A percentile compares a stretch with the other conserved stretches of the same genome.
phyloP scores from a whole-genome alignment of 108 stramenopile genomes.

The Nitzschia sp. region DNA sequence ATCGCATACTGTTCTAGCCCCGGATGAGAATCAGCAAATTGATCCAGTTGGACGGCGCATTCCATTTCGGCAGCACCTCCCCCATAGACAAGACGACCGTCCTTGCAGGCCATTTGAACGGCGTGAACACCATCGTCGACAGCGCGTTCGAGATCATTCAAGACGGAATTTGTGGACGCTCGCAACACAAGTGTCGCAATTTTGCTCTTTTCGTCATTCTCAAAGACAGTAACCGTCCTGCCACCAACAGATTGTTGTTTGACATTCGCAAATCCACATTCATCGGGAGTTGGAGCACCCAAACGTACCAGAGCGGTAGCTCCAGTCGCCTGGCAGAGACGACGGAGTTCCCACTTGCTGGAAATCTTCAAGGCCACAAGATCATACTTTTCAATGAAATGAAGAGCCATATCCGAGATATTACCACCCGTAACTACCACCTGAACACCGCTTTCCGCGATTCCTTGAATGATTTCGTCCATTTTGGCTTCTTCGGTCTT shows the following conservation, averaged over 20 bases:
- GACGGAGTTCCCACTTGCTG: slow-evolving; percentile 97
- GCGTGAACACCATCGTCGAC: slow-evolving; percentile 96
- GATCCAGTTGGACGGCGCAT: slow-evolving; percentile 74
- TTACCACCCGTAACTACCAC: slow-evolving; percentile 92
- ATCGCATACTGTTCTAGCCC: slow-evolving; percentile 99
- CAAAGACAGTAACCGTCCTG: slow-evolving; percentile 91
- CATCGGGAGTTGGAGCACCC: slow-evolving; percentile 95
- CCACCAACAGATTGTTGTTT: slow-evolving; percentile 90
- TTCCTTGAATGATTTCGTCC: slow-evolving; percentile 95
- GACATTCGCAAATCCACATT: slow-evolving; percentile 88
- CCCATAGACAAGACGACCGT: slow-evolving; percentile 91
- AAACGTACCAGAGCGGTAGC: slow-evolving; percentile 96
- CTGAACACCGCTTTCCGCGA: slow-evolving; percentile 91
- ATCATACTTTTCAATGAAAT: slow-evolving; percentile 94
- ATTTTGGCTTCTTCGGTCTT: slow-evolving; percentile 95
- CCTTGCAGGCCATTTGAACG: slow-evolving; percentile 85
- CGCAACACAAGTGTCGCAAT: slow-evolving; percentile 94
- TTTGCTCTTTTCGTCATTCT: slow-evolving; percentile 62
- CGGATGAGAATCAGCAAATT: slow-evolving; percentile 86
- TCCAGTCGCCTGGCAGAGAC: slow-evolving; percentile 92
- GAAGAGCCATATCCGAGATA: slow-evolving; percentile 94
- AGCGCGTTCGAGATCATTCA: slow-evolving; percentile 96
- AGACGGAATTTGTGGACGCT: slow-evolving; percentile 88
- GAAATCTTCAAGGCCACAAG: slow-evolving; percentile 89
- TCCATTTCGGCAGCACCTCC: slow-evolving; percentile 96